phyloP scores from a whole-genome alignment of 345 rosid genomes.

The Melaleuca quinquenervia region DNA sequence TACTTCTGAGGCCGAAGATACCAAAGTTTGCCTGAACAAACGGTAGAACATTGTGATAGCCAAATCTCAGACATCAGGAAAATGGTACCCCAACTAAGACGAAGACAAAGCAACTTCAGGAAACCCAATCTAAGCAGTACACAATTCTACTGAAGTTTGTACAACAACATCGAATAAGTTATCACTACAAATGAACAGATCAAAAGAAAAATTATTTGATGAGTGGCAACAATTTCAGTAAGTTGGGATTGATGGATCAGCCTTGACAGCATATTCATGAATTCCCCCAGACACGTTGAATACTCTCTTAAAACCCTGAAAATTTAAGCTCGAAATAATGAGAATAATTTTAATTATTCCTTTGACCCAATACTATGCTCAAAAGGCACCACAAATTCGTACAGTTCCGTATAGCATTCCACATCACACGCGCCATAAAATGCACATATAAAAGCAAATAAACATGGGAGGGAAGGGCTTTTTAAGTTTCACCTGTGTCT shows the following conservation, averaged over 20 bases:
- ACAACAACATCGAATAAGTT: no score
- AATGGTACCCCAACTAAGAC: neutral
- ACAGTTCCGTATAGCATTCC: neutral
- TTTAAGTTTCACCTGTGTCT: slow-evolving; percentile 46
- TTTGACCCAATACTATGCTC: neutral
- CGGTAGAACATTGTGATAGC: neutral
- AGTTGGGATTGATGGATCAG: slow-evolving; percentile 68
- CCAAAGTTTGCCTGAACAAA: neutral
- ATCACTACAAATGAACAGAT: neutral
- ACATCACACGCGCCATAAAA: neutral
- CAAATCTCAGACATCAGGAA: neutral
- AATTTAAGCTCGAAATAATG: neutral
- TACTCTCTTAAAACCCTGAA: slow-evolving; percentile 74
- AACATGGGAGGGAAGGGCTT: neutral
- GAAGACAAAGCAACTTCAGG: neutral
- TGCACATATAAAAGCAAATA: neutral
- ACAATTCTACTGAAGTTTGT: neutral
- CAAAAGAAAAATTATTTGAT: neutral
- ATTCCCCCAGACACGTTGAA: slow-evolving; percentile 76
- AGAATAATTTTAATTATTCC: neutral
- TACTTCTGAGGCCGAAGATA: neutral
- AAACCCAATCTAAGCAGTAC: neutral
- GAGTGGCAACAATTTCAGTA: slow-evolving; percentile 25
- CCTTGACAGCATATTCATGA: slow-evolving; percentile 63
- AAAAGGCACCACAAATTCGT: neutral